Conservation (phyloP, 2,329 filamentous ascomycete genomes). For the Aureobasidium namibiae region DNA sequence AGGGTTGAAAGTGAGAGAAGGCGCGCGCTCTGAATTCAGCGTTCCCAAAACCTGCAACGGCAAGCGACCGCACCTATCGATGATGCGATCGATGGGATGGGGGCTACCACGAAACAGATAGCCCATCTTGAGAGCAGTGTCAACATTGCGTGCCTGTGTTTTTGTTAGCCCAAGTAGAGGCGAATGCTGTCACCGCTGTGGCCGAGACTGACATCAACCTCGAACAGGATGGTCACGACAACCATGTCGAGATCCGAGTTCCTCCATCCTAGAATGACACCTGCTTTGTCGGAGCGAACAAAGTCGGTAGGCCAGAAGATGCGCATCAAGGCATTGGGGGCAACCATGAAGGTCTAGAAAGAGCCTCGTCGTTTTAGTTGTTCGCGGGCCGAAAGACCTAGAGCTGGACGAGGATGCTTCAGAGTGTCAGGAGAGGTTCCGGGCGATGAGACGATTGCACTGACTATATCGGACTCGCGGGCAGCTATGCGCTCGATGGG, state of each 20-base stretch:
- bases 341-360: slow-evolving; percentile 61
- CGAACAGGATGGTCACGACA: slow-evolving; percentile 79
- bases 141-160: slow-evolving; percentile 64
- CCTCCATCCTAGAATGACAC: slow-evolving; percentile 89
- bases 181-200: neutral
- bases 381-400: slow-evolving; percentile 88
- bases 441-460: slow-evolving; percentile 23
- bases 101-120: slow-evolving; percentile 75
- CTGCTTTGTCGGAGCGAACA: slow-evolving; percentile 61
- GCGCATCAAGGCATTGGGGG: slow-evolving; percentile 78
- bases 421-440: slow-evolving; percentile 18
- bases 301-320: slow-evolving; percentile 97
- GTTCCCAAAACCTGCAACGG: slow-evolving; percentile 80
- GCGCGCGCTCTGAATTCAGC: slow-evolving; percentile 54
- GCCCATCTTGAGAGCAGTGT: slow-evolving; percentile 76
- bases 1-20: slow-evolving; percentile 48
- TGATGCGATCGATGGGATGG: slow-evolving; percentile 71
- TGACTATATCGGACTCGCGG: slow-evolving; percentile 71
- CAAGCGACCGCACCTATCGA: slow-evolving; percentile 72
- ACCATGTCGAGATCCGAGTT: slow-evolving; percentile 88
- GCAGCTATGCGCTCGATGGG: slow-evolving; percentile 77
- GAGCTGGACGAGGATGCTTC: slow-evolving; percentile 73
- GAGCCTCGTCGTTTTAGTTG: slow-evolving; percentile 90
- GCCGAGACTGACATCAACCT: slow-evolving; percentile 65
- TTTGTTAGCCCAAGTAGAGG: slow-evolving; percentile 11